phyloP scores from a whole-genome alignment of 2,329 filamentous ascomycete genomes.

The Colletotrichum sp. region DNA sequence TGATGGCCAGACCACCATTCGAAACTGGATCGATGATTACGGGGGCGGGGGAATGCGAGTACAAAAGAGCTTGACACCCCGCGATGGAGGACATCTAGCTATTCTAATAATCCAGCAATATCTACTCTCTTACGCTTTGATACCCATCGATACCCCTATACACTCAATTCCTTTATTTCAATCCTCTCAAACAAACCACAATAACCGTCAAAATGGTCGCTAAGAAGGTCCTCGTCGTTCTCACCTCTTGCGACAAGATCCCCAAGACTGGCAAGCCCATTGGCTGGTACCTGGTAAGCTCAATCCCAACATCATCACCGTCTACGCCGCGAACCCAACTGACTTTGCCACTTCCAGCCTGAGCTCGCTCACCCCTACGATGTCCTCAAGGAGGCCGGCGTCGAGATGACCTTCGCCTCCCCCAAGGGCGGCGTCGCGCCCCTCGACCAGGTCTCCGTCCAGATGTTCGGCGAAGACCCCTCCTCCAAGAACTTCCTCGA shows the following conservation, averaged over 20 bases:
- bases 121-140: not conserved
- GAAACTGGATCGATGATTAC: not conserved
- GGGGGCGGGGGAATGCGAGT: not conserved
- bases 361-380: slow-evolving; percentile 72
- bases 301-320: not conserved
- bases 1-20: not conserved
- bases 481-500: slow-evolving; percentile 59
- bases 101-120: not conserved
- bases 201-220: slow-evolving; percentile 29
- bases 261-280: slow-evolving; percentile 59
- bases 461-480: slow-evolving; percentile 58
- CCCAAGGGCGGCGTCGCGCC: slow-evolving; percentile 67
- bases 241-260: slow-evolving; percentile 66
- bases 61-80: slow-evolving; percentile 13
- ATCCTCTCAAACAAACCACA: not conserved
- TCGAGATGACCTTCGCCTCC: slow-evolving; percentile 63
- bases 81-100: not conserved
- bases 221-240: slow-evolving; percentile 74
- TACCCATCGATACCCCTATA: not conserved
- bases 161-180: not conserved
- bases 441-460: slow-evolving; percentile 63
- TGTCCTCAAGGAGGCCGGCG: slow-evolving; percentile 54
- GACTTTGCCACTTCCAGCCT: slow-evolving; percentile 39
- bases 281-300: slow-evolving; percentile 72
- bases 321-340: not conserved